Evolutionary conservation across 1,139 yeast species (phyloP).

Genomic region (Pichia sp.): DNA sequence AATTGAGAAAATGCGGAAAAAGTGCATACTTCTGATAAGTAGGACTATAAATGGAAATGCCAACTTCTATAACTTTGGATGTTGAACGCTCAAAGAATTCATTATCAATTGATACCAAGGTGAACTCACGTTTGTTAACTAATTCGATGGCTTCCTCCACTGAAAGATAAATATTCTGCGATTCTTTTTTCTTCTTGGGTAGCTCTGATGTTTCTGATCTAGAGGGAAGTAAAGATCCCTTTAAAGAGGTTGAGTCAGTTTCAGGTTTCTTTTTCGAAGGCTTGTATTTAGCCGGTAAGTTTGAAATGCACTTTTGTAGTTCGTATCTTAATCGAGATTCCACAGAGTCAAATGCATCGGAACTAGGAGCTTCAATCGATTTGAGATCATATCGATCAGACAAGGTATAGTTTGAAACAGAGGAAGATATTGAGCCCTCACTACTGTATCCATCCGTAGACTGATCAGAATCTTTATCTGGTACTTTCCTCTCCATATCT

Average conservation of each 20-base stretch:
- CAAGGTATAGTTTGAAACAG: not conserved
- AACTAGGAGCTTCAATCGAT: conserved; percentile 1
- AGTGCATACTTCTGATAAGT: conserved; percentile 37
- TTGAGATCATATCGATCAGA: conserved; percentile 1
- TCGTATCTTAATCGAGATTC: conserved; percentile 9
- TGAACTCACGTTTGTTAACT: conserved; percentile 29
- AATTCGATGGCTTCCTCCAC: conserved; percentile 22
- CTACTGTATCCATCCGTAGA: not conserved
- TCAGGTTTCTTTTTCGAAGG: not conserved
- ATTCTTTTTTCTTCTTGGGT: not conserved
- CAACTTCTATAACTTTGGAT: conserved; percentile 57
- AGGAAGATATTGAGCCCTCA: not conserved
- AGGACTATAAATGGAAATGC: conserved; percentile 65
- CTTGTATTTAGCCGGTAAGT: not conserved
- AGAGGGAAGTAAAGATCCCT: no score
- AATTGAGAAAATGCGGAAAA: conserved; percentile 43
- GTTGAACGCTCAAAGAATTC: conserved; percentile 59
- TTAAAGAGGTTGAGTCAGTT: not conserved
- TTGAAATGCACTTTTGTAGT: conserved; percentile 7
- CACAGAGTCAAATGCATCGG: conserved; percentile 4
- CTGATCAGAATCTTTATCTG: not conserved
- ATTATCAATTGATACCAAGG: conserved; percentile 54
- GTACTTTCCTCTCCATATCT: not conserved
- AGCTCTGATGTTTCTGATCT: not conserved
- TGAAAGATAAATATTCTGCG: conserved; percentile 11